These are phyloP conservation scores for Coemansia sp. DNA, from an alignment of 192 early-diverging fungal species.

Conservation along the genomic window DNA sequence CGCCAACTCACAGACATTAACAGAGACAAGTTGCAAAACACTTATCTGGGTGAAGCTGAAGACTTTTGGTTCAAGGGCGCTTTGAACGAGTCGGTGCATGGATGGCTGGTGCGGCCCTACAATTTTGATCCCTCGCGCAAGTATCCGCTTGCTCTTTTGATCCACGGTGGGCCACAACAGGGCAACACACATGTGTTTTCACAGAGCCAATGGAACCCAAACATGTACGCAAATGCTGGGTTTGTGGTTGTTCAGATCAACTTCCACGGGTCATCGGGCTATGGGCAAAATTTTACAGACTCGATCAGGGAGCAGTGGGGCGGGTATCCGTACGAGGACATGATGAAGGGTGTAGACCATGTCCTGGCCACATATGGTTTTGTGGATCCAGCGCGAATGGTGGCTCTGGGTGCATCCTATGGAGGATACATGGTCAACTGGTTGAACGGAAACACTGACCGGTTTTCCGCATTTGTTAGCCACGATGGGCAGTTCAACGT, in stretches of 20 bases:
- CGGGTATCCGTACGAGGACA: conserved; percentile 68
- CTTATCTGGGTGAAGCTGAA: conserved; percentile 57
- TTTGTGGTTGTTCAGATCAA: conserved; percentile 71
- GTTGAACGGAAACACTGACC: conserved; percentile 65
- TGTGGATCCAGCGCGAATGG: conserved; percentile 61
- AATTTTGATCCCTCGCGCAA: conserved; percentile 56
- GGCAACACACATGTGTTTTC: conserved; percentile 61
- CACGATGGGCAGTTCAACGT: conserved; percentile 77
- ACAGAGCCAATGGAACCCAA: conserved; percentile 68
- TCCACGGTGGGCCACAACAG: conserved; percentile 84
- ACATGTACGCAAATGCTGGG: conserved; percentile 72
- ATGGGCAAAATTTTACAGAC: conserved; percentile 75
- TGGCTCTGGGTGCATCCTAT: conserved; percentile 75
- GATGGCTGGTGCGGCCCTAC: conserved; percentile 65
- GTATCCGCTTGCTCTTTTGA: conserved; percentile 75
- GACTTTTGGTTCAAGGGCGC: conserved; percentile 73
- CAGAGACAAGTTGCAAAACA: conserved; percentile 30
- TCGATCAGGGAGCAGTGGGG: conserved; percentile 77
- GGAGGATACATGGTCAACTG: conserved; percentile 87
- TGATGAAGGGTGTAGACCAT: conserved; percentile 70
- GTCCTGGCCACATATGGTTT: conserved; percentile 54
- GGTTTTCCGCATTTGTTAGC: conserved; percentile 67
- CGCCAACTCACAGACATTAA: conserved; percentile 55
- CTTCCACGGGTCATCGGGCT: conserved; percentile 77
- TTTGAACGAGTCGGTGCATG: conserved; percentile 49